Conservation (phyloP, 176 grass and related monocot genomes). For the Echinochloa phyllopogon region DNA sequence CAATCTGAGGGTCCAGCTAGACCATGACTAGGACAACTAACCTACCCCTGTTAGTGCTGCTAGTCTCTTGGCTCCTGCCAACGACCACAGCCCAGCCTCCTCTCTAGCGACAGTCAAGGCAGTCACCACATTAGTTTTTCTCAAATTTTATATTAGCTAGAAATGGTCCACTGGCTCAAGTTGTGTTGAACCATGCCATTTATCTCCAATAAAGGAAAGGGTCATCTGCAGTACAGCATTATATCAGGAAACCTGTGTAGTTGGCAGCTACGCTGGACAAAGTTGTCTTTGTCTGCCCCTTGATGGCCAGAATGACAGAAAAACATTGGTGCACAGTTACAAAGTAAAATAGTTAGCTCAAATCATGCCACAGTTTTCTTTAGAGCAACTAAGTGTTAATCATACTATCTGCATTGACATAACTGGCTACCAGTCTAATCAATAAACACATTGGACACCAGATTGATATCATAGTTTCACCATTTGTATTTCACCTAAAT, state of each 20-base stretch:
- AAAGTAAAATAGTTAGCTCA: background rate
- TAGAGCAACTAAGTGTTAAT: background rate
- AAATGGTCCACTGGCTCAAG: background rate
- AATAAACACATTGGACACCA: background rate
- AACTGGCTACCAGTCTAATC: constrained; percentile 2
- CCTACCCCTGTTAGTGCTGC: too few species aligned
- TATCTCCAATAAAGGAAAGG: background rate
- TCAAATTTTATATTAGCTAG: background rate
- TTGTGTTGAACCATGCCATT: background rate
- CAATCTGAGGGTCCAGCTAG: too few species aligned
- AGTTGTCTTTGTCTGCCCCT: background rate
- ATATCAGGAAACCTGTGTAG: background rate
- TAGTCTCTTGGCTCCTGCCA: too few species aligned
- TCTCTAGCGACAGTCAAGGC: too few species aligned
- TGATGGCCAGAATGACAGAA: background rate
- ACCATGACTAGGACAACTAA: too few species aligned
- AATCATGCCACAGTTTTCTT: background rate
- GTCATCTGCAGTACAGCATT: background rate
- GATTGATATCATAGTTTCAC: background rate
- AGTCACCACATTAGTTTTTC: background rate
- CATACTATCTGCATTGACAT: background rate
- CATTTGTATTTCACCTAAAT: background rate
- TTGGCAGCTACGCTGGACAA: background rate
- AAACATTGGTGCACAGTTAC: background rate
- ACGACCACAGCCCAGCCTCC: too few species aligned